phyloP scores from a whole-genome alignment of 805 yeast genomes.

The Lipomyces starkeyi region DNA sequence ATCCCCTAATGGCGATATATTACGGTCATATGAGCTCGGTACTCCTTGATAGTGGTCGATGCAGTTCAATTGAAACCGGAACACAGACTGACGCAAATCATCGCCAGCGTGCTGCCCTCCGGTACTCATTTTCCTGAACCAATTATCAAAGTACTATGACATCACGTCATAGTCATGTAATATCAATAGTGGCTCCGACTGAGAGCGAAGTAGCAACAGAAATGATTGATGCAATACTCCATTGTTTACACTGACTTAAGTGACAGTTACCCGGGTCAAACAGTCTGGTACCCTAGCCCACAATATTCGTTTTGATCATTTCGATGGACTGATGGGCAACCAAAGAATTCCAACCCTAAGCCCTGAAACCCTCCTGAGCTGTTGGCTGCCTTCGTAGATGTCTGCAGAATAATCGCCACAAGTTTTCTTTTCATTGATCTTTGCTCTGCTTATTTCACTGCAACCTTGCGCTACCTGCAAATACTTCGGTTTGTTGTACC shows the following conservation, averaged over 20 bases:
- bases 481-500: neutral
- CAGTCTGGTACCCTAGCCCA: neutral
- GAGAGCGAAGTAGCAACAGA: neutral
- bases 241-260: neutral
- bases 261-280: neutral
- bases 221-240: neutral
- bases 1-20: constrained; percentile 39
- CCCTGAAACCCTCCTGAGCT: neutral
- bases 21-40: constrained; percentile 61
- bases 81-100: constrained; percentile 8
- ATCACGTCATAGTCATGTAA: neutral
- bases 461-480: neutral
- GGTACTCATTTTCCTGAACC: neutral
- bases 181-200: neutral
- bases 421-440: neutral
- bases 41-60: constrained; percentile 68
- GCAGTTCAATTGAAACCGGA: constrained; percentile 60
- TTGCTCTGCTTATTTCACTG: neutral
- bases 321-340: no score
- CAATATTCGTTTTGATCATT: neutral
- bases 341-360: neutral
- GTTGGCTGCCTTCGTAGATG: neutral
- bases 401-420: neutral
- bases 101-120: neutral
- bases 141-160: neutral